phyloP scores from a whole-genome alignment of 2,329 filamentous ascomycete species.

The Pleurostoma richardsiae region DNA sequence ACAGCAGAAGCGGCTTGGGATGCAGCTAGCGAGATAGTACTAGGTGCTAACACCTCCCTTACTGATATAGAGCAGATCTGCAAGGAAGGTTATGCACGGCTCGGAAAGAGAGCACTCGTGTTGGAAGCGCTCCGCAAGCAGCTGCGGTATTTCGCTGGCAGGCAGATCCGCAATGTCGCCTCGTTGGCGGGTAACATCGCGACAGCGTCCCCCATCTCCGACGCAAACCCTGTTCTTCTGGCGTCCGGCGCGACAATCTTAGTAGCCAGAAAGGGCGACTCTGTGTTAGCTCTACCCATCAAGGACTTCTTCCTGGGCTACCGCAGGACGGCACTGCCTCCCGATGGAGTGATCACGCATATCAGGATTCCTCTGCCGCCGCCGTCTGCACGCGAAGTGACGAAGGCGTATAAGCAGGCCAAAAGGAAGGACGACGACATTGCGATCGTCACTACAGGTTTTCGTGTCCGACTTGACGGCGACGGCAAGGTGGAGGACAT shows the following conservation, averaged over 20 bases:
- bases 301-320: conserved; percentile 84
- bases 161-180: conserved; percentile 95
- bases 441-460: conserved; percentile 86
- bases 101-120: conserved; percentile 71
- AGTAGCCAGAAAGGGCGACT: conserved; percentile 54
- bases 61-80: conserved; percentile 88
- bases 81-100: conserved; percentile 70
- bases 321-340: conserved; percentile 71
- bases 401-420: conserved; percentile 89
- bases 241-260: conserved; percentile 77
- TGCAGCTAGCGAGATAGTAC: conserved; percentile 70
- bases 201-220: conserved; percentile 91
- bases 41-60: conserved; percentile 87
- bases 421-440: conserved; percentile 99
- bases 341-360: conserved; percentile 77
- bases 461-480: conserved; percentile 68
- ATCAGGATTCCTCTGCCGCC: conserved; percentile 75
- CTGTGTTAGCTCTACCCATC: not conserved
- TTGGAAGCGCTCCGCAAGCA: conserved; percentile 89
- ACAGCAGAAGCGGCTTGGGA: not conserved
- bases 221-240: conserved; percentile 90
- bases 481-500: conserved; percentile 65
- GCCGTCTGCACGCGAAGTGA: conserved; percentile 67
- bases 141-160: conserved; percentile 86
- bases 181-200: conserved; percentile 91